phyloP scores from a whole-genome alignment of 2,329 filamentous ascomycete genomes.

The Colletotrichum sp. region DNA sequence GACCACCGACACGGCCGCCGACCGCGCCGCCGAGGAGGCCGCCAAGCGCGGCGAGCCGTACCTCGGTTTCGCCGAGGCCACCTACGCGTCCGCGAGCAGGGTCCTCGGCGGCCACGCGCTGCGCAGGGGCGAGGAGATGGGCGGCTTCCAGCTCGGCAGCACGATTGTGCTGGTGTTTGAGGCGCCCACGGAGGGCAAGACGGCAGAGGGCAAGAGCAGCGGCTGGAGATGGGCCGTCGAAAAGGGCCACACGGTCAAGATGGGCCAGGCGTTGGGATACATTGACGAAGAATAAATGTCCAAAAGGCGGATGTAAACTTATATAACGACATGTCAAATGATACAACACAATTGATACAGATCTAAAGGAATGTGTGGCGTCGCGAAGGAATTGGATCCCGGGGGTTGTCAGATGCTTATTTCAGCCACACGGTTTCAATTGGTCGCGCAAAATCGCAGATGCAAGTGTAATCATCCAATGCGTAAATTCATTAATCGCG shows the following conservation, averaged over 20 bases:
- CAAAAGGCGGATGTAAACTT: not conserved
- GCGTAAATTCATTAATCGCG: constrained; percentile 15
- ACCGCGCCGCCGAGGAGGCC: constrained; percentile 83
- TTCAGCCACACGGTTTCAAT: not conserved
- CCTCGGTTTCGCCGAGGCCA: constrained; percentile 91
- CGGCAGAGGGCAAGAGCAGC: constrained; percentile 50
- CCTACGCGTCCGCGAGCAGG: constrained; percentile 78
- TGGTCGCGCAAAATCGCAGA: not conserved
- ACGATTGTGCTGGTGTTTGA: constrained; percentile 97
- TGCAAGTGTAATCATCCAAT: constrained; percentile 6
- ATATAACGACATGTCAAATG: not conserved
- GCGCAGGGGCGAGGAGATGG: constrained; percentile 93
- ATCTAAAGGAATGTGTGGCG: not conserved
- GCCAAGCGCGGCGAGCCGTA: constrained; percentile 79
- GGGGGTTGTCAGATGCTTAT: not conserved
- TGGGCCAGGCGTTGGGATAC: constrained; percentile 84
- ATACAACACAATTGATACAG: not conserved
- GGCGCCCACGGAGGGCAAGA: constrained; percentile 61
- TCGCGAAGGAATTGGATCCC: not conserved
- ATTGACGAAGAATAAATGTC: constrained; percentile 60
- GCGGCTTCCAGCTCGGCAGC: constrained; percentile 93
- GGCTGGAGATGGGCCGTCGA: constrained; percentile 89
- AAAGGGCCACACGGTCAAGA: constrained; percentile 86
- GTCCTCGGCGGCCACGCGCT: constrained; percentile 85
- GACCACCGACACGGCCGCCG: constrained; percentile 89